Evolutionary conservation across 768 basidiomycete genomes (phyloP).

Genomic region (Rhizopogon sp.): DNA sequence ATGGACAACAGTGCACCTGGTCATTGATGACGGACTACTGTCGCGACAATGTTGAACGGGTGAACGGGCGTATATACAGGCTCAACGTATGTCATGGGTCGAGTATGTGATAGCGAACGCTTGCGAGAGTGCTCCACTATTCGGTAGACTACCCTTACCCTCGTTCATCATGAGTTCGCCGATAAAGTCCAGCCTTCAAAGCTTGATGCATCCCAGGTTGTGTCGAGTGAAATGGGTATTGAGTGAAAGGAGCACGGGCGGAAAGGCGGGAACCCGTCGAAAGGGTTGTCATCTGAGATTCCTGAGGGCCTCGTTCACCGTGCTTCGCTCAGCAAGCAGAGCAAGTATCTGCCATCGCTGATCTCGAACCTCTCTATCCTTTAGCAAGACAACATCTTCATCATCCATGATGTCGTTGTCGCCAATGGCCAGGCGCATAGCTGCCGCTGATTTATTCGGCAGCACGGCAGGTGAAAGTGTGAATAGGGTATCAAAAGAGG

Average conservation of each 20-base stretch:
- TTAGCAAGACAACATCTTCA: slow-evolving; percentile 46
- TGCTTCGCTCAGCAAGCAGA: slow-evolving; percentile 66
- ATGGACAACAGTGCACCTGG: too few species aligned
- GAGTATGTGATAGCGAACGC: background rate
- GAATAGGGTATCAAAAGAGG: slow-evolving; percentile 75
- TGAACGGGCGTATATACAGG: too few species aligned
- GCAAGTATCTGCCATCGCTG: slow-evolving; percentile 77
- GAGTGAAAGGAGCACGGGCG: background rate
- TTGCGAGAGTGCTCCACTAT: background rate
- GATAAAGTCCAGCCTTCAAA: background rate
- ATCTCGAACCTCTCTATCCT: slow-evolving; percentile 62
- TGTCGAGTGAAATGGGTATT: background rate
- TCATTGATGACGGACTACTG: too few species aligned
- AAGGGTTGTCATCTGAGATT: slow-evolving; percentile 24
- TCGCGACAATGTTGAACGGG: too few species aligned
- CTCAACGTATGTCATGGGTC: too few species aligned
- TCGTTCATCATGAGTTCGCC: background rate
- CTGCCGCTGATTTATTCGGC: slow-evolving; percentile 76
- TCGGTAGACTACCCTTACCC: background rate
- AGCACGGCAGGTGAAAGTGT: slow-evolving; percentile 71
- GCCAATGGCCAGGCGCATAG: slow-evolving; percentile 60
- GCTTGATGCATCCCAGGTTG: background rate
- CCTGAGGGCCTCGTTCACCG: slow-evolving; percentile 56
- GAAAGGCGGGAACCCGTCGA: background rate
- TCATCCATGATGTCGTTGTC: slow-evolving; percentile 43